Base-by-base conservation (phyloP, 306 rosid genomes). In the Alnus glutinosa region DNA sequence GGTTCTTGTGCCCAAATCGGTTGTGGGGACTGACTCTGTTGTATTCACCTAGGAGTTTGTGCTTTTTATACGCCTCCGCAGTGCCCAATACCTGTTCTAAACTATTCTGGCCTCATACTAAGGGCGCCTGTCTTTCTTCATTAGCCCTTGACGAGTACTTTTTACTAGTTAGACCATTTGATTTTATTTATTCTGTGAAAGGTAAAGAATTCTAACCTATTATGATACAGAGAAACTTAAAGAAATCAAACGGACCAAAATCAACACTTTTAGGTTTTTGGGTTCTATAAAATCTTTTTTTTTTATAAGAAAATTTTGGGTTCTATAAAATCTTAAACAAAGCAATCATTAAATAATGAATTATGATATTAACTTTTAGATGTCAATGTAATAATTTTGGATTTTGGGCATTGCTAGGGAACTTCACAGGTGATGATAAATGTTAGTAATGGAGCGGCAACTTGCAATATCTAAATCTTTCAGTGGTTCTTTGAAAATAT, bases 401-500 rank as follows among this genome's bases (percentile, higher is more conserved):
- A 14, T 61, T 61, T 61, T 11, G 39, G 28, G n/a, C 70, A 34
- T 13, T 63, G 12, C 37, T 14, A 63, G 30, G 14, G 13, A 67
- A 42, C 72, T 68, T 68, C 8, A n/a, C 30, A 39, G 72, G 36
- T 15, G 70, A 36, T 42, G 32, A 44, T 42, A n/a, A n/a, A 16
- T 68, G 50, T 68, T 18, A 19, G 72, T 18, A 68, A 8, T n/a
- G 49, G 72, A 42, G 12, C 10, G 18, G 32, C 50, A 68, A 42
- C 51, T 42, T 42, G 1, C n/a, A 68, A 8, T 68, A 68, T 14
- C 72, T 42, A 68, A 42, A 39, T 4, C 50, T 39, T 3, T 67
- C 9, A 67, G 72, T 68, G 72, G 51, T 68, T 68, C 34, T 68
- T 68, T 18, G 12, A 68, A 68, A 42, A 68, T 8, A 42, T 42